Evolutionary conservation across 2,329 filamentous ascomycete species (phyloP), one percentile per base, ranked within the genome.

Genomic region (Clonostachys byssicola): DNA sequence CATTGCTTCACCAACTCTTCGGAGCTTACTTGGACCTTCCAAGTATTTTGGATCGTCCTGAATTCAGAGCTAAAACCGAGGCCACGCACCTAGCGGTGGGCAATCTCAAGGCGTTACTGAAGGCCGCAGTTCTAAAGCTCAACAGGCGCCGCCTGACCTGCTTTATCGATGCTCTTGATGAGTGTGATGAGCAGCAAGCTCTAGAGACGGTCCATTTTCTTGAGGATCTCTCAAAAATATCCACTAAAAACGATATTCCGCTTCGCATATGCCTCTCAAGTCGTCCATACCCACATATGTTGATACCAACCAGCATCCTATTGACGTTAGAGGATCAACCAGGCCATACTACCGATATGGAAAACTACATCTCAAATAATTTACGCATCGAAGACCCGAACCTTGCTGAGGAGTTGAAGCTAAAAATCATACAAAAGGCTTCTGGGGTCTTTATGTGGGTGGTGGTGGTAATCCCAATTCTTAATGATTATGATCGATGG

Each of bases 141-240:
- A 47, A 43, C 3, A 6, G 34, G 4, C 47, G 44, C 3, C 41
- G 40, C 1, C 16, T 56, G 0, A 56, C 49, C 18, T 49, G 38
- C 33, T 44, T 48, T 38, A 45, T 48, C 30, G 71, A 75, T 47
- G 75, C 74, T 0, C 59, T 78, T 1, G 74, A 79, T 36, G 75
- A 78, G 51, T 76, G 72, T 46, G 60, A 72, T 7, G 67, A 73
- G 43, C 46, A 56, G 3, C 58, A 77, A 43, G 56, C 70, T 3
- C 60, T 61, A 30, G 61, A 66, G 0, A 75, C 78, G 68, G 54
- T 77, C 2, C 38, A 52, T 0, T 71, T 70, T 45, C 69, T 78
- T 13, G 64, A 74, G 43, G 52, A 62, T 0, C 47, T 77, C 0
- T 60, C 64, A 13, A 56, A 66, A 12, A 17, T 55, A 2, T 59